These are phyloP conservation scores for Wickerhamomyces pijperi DNA, from an alignment of 805 yeast species.

Conservation along the genomic window DNA sequence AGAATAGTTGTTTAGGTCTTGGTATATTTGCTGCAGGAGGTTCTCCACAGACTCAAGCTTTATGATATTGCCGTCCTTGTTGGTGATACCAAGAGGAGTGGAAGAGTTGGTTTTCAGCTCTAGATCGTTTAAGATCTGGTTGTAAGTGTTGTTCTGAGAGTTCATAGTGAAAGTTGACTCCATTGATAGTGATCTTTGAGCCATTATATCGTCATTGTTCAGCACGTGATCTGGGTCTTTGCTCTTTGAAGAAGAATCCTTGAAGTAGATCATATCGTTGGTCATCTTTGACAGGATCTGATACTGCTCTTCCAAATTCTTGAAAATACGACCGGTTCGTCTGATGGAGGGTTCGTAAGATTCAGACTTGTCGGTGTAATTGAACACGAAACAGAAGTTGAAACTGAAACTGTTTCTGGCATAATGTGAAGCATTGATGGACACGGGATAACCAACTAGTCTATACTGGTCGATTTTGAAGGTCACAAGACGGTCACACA, in stretches of 20 bases:
- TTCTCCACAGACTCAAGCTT: slow-evolving; percentile 48
- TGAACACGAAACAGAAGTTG: slow-evolving; percentile 87
- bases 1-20: slow-evolving; percentile 88
- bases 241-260: slow-evolving; percentile 3
- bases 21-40: slow-evolving; percentile 80
- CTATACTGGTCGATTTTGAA: slow-evolving; percentile 60
- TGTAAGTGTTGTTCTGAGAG: slow-evolving; percentile 14
- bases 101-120: slow-evolving; percentile 14
- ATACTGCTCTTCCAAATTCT: slow-evolving; percentile 82
- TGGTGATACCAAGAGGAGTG: slow-evolving; percentile 16
- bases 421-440: slow-evolving; percentile 61
- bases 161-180: slow-evolving; percentile 8
- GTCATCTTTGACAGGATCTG: slow-evolving; percentile 54
- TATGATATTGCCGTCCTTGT: slow-evolving; percentile 11
- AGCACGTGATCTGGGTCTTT: slow-evolving; percentile 2
- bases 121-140: slow-evolving; percentile 19
- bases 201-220: slow-evolving; percentile 5
- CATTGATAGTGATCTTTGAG: slow-evolving; percentile 10
- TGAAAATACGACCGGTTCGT: slow-evolving; percentile 80
- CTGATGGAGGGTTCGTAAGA: slow-evolving; percentile 81
- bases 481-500: slow-evolving; percentile 75
- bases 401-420: slow-evolving; percentile 88
- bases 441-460: slow-evolving; percentile 83
- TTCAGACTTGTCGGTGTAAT: slow-evolving; percentile 66
- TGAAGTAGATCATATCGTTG: slow-evolving; percentile 27